Conservation (phyloP, 1,139 yeast species). For the Yamadazyma triangularis region DNA sequence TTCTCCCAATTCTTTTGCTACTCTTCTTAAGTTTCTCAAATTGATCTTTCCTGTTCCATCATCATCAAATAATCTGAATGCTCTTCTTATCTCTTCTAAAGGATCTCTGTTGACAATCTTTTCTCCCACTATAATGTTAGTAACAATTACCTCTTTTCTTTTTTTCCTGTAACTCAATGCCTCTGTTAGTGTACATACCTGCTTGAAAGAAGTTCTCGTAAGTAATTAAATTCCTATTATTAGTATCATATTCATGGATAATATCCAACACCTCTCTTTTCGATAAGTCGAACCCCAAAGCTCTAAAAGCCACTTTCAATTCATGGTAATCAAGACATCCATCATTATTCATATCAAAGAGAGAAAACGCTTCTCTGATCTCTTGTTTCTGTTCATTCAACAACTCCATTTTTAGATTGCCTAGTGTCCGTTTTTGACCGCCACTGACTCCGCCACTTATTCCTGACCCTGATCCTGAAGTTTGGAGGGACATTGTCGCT, state of each 20-base stretch:
- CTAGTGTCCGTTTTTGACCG: slow-evolving; percentile 4
- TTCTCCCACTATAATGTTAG: slow-evolving; percentile 58
- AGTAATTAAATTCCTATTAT: slow-evolving; percentile 65
- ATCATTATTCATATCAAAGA: slow-evolving; percentile 91
- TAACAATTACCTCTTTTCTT: slow-evolving; percentile 8
- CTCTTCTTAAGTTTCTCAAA: slow-evolving; percentile 77
- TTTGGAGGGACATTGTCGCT: background rate
- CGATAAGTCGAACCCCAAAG: slow-evolving; percentile 83
- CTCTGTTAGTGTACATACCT: slow-evolving; percentile 36
- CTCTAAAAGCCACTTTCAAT: slow-evolving; percentile 85
- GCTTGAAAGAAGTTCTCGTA: slow-evolving; percentile 79
- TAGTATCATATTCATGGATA: slow-evolving; percentile 77
- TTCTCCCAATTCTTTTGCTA: slow-evolving; percentile 91
- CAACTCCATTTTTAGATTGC: slow-evolving; percentile 55
- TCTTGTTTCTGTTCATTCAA: slow-evolving; percentile 90
- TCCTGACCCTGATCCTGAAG: background rate
- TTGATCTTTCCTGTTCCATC: slow-evolving; percentile 85
- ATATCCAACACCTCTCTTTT: slow-evolving; percentile 79
- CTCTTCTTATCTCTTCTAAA: slow-evolving; percentile 83
- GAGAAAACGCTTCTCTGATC: slow-evolving; percentile 86
- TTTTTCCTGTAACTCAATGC: background rate
- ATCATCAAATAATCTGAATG: slow-evolving; percentile 86
- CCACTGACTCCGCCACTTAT: background rate
- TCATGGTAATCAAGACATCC: slow-evolving; percentile 91
- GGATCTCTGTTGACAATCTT: slow-evolving; percentile 85